Evolutionary conservation across 163 green algal species (phyloP).

Genomic region (Coccomyxa subellipsoidea): DNA sequence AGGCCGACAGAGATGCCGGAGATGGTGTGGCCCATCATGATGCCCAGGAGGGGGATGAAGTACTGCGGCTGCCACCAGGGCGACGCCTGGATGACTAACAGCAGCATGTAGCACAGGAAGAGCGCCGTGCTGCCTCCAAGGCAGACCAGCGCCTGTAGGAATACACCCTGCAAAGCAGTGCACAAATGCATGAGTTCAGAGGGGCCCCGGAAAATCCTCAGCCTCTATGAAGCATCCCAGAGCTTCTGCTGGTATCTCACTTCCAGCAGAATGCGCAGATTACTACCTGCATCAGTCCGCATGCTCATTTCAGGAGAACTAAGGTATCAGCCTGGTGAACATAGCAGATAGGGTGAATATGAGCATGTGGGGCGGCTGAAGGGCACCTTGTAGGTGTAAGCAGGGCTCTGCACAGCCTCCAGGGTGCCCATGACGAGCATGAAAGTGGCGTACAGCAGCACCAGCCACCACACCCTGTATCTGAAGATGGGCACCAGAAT

Average conservation of each 20-base stretch:
- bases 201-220: too few relatives aligned
- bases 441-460: slow-evolving; percentile 48
- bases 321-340: too few relatives aligned
- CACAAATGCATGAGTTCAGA: too few relatives aligned
- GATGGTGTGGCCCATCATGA: slow-evolving; percentile 85
- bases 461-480: slow-evolving; percentile 49
- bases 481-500: slow-evolving; percentile 67
- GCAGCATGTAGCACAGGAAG: slow-evolving; percentile 49
- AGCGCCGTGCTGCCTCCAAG: slow-evolving; percentile 31
- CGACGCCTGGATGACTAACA: slow-evolving; percentile 34
- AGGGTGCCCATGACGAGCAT: slow-evolving; percentile 52
- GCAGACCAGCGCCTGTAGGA: slow-evolving; percentile 32
- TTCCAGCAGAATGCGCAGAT: too few relatives aligned
- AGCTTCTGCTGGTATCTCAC: too few relatives aligned
- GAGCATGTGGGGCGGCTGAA: too few relatives aligned
- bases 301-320: too few relatives aligned
- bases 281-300: too few relatives aligned
- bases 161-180: slow-evolving; percentile 24
- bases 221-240: too few relatives aligned
- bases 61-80: slow-evolving; percentile 78
- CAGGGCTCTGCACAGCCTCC: slow-evolving; percentile 49
- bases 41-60: slow-evolving; percentile 75
- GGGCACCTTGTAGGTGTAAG: slow-evolving; percentile 44
- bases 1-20: slow-evolving; percentile 71
- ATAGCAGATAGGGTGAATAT: too few relatives aligned